These are phyloP conservation scores for Microdochium nivale DNA, from an alignment of 2,329 filamentous ascomycete species.

Conservation along the genomic window DNA sequence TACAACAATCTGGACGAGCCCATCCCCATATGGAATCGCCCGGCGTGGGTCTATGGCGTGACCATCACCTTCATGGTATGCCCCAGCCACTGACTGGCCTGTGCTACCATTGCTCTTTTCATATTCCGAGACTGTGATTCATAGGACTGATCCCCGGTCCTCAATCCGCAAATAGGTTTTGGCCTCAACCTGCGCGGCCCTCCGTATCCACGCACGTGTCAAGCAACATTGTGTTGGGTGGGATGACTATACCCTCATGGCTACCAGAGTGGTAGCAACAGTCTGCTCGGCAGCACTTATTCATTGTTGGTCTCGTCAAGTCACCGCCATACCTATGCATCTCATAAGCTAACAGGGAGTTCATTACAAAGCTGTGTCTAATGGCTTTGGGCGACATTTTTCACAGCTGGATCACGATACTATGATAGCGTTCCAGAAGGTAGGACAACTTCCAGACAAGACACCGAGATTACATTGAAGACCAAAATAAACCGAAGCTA, in stretches of 20 bases:
- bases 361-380: slow-evolving; percentile 9
- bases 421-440: slow-evolving; percentile 14
- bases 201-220: background rate
- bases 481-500: background rate
- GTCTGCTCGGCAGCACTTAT: background rate
- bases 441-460: slow-evolving; percentile 1
- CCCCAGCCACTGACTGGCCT: background rate
- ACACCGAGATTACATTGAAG: background rate
- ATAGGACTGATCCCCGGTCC: background rate
- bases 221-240: background rate
- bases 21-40: background rate
- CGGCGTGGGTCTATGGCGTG: background rate
- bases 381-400: slow-evolving; percentile 20
- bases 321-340: background rate
- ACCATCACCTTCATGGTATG: background rate
- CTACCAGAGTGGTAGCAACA: background rate
- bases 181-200: background rate
- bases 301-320: background rate
- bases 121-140: too few relatives aligned
- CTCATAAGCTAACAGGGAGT: background rate
- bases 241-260: background rate
- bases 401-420: slow-evolving; percentile 7
- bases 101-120: too few relatives aligned
- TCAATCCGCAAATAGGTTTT: background rate
- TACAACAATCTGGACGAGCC: background rate